Evolutionary conservation across 192 early-diverging fungal species (phyloP), one percentile per base, ranked within the genome.

Genomic region (Podila minutissima): DNA sequence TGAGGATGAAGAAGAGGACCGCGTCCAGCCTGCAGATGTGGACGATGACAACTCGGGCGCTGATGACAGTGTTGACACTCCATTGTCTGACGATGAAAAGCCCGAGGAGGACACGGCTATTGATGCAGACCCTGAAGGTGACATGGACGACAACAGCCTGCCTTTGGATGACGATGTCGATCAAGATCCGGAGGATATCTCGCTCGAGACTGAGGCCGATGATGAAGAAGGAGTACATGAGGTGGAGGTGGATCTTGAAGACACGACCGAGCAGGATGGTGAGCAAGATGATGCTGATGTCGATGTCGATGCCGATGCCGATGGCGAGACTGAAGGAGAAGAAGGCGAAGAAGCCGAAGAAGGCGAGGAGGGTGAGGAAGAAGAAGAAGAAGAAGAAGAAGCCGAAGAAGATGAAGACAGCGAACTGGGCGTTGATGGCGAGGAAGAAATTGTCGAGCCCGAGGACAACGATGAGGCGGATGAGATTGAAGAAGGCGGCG

Each of bases 211-310:
- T 17, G 62, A 32, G 26, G 19, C 32, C 22, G 20, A n/a, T 8
- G 55, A 51, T 0, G 59, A 31, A 1, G 64, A 59, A 9, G 62
- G 32, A 1, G 67, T 77, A 4, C n/a, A 53, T 37, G 75, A 78
- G 24, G 77, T 73, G 6, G 77, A 81, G 33, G 77, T 81, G 13
- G 77, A 73, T 17, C 73, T 59, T 59, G 76, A 79, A 62, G 69
- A 77, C 0, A 62, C 35, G 15, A 26, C 20, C 20, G 61, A 65
- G 17, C 61, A 22, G 15, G 62, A 69, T 8, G 67, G 28, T 1
- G 74, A 35, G 4, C 35, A 51, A 28, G 59, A 66, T 7, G 71
- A 48, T 9, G 55, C 11, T 0, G 49, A 29, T 0, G 62, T 51
- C 9, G 72, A 55, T 1, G 69, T 50, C 26, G 69, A 60, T 4